phyloP scores from a whole-genome alignment of 169 alveolate species.

The Eimeria maxima region DNA sequence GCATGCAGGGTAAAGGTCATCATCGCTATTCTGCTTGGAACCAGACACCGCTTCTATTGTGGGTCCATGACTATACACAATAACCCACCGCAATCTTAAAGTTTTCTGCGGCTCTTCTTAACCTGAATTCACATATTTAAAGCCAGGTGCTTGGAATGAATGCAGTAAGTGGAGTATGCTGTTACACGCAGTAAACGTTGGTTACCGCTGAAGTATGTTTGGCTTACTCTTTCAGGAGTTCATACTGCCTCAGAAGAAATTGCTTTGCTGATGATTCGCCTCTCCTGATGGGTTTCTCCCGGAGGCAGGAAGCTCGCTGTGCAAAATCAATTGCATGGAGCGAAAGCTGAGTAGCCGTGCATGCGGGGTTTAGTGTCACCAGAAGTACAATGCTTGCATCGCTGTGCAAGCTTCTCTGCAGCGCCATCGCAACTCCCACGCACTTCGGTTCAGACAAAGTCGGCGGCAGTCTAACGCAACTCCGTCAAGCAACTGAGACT shows the following conservation, averaged over 20 bases:
- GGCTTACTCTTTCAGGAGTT: slow-evolving; percentile 64
- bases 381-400: slow-evolving; percentile 71
- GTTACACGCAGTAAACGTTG: neutral
- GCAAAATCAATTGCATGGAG: slow-evolving; percentile 77
- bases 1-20: neutral
- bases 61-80: neutral
- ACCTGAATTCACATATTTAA: slow-evolving; percentile 29
- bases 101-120: slow-evolving; percentile 51
- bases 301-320: slow-evolving; percentile 75
- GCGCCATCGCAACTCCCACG: neutral
- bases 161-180: neutral
- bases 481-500: neutral
- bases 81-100: slow-evolving; percentile 49
- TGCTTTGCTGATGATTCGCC: slow-evolving; percentile 48
- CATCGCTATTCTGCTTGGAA: neutral
- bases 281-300: slow-evolving; percentile 18
- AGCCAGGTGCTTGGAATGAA: neutral
- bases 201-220: neutral
- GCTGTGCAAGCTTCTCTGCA: slow-evolving; percentile 71
- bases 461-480: neutral
- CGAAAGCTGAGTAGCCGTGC: slow-evolving; percentile 76
- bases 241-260: slow-evolving; percentile 50
- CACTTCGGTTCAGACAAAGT: neutral
- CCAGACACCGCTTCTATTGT: neutral
- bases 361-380: slow-evolving; percentile 70